A percentile compares a stretch with the other conserved stretches of the same genome.
These are phyloP conservation scores for Musa schizocarpa DNA, from an alignment of 176 grass and related monocot genomes.

Conservation along the genomic window DNA sequence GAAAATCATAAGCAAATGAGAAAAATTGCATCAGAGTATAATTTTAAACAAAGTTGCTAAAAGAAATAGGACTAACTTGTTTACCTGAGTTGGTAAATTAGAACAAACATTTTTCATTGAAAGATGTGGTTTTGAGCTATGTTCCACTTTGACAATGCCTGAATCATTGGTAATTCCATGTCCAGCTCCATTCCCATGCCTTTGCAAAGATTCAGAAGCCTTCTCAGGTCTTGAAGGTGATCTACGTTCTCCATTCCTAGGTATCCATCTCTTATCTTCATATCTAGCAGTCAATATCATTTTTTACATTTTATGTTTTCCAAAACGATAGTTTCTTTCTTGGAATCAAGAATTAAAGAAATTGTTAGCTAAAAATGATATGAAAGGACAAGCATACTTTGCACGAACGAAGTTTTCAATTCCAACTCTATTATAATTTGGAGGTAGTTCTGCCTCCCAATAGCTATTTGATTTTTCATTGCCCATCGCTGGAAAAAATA, in stretches of 20 bases:
- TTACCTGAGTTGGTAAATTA: slow-evolving; percentile 41
- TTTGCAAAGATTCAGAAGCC: neutral
- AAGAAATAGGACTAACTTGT: neutral
- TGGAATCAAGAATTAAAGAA: too few relatives aligned
- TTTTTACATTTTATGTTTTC: neutral
- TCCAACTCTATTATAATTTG: slow-evolving; percentile 89
- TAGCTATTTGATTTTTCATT: slow-evolving; percentile 88
- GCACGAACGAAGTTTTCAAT: slow-evolving; percentile 98
- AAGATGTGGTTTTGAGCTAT: slow-evolving; percentile 23
- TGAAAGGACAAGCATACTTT: slow-evolving; percentile 9
- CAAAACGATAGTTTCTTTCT: too few relatives aligned
- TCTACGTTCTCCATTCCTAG: slow-evolving; percentile 43
- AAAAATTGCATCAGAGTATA: neutral
- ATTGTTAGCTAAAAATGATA: neutral
- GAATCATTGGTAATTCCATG: slow-evolving; percentile 31
- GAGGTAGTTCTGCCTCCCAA: slow-evolving; percentile 93
- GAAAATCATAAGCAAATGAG: neutral
- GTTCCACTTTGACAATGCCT: slow-evolving; percentile 48
- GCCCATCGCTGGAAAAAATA: slow-evolving; percentile 55
- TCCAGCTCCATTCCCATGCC: slow-evolving; percentile 27
- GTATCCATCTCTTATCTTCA: slow-evolving; percentile 89
- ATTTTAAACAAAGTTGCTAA: slow-evolving; percentile 8
- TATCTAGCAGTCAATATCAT: slow-evolving; percentile 39
- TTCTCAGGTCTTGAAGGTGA: slow-evolving; percentile 27
- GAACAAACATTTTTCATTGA: slow-evolving; percentile 42